Percentiles rank a stretch among this genome's conserved stretches.
phyloP scores from a whole-genome alignment of 768 basidiomycete species.

The Rhodosporidiobolus odoratus region DNA sequence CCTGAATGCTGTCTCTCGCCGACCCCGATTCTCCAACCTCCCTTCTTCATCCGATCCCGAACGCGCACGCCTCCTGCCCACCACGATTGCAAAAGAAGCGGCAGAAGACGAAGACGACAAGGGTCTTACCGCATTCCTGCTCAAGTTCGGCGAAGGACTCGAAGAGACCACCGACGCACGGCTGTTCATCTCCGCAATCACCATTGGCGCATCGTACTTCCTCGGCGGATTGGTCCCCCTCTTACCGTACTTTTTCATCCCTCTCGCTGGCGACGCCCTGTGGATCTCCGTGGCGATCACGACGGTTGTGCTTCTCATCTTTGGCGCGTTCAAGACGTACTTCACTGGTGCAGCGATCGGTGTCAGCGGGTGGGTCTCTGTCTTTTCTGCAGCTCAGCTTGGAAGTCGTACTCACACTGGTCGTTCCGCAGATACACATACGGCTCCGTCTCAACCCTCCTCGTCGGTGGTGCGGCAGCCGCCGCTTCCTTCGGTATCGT shows the following conservation, averaged over 20 bases:
- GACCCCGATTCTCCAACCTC: constrained; percentile 29
- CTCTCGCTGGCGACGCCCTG: constrained; percentile 56
- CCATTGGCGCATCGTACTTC: constrained; percentile 87
- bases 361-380: constrained; percentile 4
- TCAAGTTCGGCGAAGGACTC: constrained; percentile 92
- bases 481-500: constrained; percentile 65
- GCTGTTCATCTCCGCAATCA: constrained; percentile 83
- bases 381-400: too few species aligned
- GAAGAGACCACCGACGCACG: constrained; percentile 84
- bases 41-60: constrained; percentile 15
- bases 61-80: constrained; percentile 17
- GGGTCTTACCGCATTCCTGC: constrained; percentile 84
- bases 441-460: constrained; percentile 78
- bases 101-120: constrained; percentile 65
- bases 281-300: constrained; percentile 64
- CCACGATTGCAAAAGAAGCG: constrained; percentile 1
- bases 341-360: constrained; percentile 49
- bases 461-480: constrained; percentile 86
- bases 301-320: constrained; percentile 75
- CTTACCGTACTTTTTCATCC: constrained; percentile 62
- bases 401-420: too few species aligned
- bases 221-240: constrained; percentile 82
- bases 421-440: constrained; percentile 62
- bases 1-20: constrained; percentile 36
- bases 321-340: constrained; percentile 71